Conservation (phyloP, 169 alveolate species). For the Eimeria necatrix region DNA sequence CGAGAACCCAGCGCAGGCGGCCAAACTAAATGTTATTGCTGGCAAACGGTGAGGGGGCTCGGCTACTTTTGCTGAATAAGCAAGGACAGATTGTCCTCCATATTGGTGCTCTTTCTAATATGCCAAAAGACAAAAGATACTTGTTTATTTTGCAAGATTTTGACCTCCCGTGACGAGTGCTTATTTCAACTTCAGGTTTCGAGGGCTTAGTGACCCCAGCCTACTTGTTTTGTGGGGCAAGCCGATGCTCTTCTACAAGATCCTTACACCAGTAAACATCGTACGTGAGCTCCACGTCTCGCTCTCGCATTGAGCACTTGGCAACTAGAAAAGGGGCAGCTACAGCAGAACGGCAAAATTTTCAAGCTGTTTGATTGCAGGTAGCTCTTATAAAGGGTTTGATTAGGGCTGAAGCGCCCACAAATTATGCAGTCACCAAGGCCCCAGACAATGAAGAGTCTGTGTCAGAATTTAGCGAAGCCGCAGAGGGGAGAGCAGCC, state of each 20-base stretch:
- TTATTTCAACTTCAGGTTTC: slow-evolving; percentile 3
- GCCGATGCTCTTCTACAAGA: slow-evolving; percentile 19
- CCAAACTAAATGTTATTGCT: slow-evolving; percentile 26
- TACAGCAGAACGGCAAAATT: too few relatives aligned
- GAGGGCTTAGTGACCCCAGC: slow-evolving; percentile 16
- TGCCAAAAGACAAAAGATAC: neutral
- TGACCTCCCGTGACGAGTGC: too few relatives aligned
- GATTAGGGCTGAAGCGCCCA: neutral
- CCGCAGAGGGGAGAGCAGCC: too few relatives aligned
- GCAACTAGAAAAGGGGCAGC: too few relatives aligned
- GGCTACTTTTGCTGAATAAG: too few relatives aligned
- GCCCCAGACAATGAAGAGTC: too few relatives aligned
- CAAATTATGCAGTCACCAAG: neutral
- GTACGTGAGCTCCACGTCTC: neutral
- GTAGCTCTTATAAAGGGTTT: slow-evolving; percentile 15
- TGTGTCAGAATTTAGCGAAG: too few relatives aligned
- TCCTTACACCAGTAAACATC: slow-evolving; percentile 28
- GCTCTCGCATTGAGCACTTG: too few relatives aligned
- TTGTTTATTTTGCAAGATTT: neutral
- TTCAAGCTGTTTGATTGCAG: neutral
- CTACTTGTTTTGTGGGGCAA: slow-evolving; percentile 44
- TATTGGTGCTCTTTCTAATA: neutral
- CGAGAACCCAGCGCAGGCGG: neutral
- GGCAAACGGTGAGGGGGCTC: neutral
- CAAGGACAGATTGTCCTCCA: too few relatives aligned